phyloP scores from a whole-genome alignment of 2,329 filamentous ascomycete species.

The Meredithiella fracta region DNA sequence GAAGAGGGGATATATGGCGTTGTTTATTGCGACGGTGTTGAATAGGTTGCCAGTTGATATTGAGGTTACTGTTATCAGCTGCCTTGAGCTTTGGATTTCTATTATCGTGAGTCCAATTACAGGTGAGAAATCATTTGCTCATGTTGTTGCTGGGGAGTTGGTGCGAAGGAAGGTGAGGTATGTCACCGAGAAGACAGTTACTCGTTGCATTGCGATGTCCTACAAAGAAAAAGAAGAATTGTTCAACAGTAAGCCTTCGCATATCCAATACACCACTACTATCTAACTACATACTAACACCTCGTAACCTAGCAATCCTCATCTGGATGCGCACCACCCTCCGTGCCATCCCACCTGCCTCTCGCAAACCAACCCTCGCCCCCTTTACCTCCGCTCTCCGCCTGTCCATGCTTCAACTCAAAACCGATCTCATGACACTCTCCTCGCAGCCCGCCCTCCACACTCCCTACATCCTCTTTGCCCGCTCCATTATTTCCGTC shows the following conservation, averaged over 20 bases:
- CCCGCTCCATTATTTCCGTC: constrained; percentile 34
- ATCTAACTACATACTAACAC: background rate
- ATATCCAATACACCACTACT: background rate
- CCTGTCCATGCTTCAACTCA: constrained; percentile 37
- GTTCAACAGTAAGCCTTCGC: constrained; percentile 28
- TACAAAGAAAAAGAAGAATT: constrained; percentile 33
- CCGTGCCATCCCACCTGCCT: constrained; percentile 23
- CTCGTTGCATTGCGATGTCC: constrained; percentile 24
- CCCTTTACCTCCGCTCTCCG: constrained; percentile 30
- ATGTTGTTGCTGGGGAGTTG: constrained; percentile 31
- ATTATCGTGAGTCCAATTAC: constrained; percentile 33
- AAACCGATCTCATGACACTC: constrained; percentile 29
- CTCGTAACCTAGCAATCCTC: constrained; percentile 22
- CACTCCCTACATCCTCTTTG: constrained; percentile 32
- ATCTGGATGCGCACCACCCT: constrained; percentile 34
- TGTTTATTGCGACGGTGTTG: constrained; percentile 36
- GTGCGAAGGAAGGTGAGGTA: constrained; percentile 27
- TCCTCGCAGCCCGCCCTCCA: constrained; percentile 26
- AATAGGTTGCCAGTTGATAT: constrained; percentile 32
- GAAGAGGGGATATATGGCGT: constrained; percentile 29
- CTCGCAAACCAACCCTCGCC: constrained; percentile 23
- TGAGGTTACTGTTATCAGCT: constrained; percentile 27
- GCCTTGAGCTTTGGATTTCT: constrained; percentile 36
- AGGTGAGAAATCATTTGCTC: constrained; percentile 30
- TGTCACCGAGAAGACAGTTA: constrained; percentile 24